Base-by-base conservation (phyloP, 805 yeast species). In the Kuraishia molischiana region DNA sequence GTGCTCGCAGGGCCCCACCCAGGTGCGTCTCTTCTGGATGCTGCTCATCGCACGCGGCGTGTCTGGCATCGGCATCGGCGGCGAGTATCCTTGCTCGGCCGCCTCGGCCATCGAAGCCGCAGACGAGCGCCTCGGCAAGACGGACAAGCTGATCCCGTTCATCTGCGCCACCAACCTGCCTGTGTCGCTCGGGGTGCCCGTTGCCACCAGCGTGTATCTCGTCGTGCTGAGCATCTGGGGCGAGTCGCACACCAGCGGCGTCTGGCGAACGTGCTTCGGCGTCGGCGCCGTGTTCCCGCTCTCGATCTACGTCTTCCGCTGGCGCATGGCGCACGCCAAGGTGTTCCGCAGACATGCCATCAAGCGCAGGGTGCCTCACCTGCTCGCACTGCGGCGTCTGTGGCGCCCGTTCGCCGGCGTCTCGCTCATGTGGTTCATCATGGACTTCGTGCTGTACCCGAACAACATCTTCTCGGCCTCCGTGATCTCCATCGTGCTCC, bases 11-110 rank as follows among this genome's bases (percentile, higher is more conserved):
- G 83, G 83, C 29, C 49, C 43, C 2, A 45, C 75, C 14, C 36
- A 37, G n/a, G 40, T 56, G 9, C 72, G 72, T 6, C 55, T 70
- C 59, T 63, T 71, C 42, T 70, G 76, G 76, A 68, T 69, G 79
- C 31, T 34, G 10, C 15, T 72, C 35, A 63, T 75, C 34, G 72
- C 76, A 24, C 63, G 80, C 66, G 77, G 78, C 44, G 71, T 74
- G 38, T 64, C 76, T 36, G 78, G 77, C 39, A 69, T 73, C 79
- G 80, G 36, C 46, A 74, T 77, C 41, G 84, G 83, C 43, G 83
- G 81, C 21, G 84, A 77, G 50, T 77, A 77, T 52, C 83, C 85
- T 6, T 69, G 76, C 44, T 71, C 78, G 36, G 76, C 81, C 4
- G 72, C 78, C 8, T 61, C 75, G 22, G 79, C 80, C 14, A 69